These are phyloP conservation scores for Paraconiothyrium sp. DNA, from an alignment of 2,329 filamentous ascomycete species.

Conservation along the genomic window DNA sequence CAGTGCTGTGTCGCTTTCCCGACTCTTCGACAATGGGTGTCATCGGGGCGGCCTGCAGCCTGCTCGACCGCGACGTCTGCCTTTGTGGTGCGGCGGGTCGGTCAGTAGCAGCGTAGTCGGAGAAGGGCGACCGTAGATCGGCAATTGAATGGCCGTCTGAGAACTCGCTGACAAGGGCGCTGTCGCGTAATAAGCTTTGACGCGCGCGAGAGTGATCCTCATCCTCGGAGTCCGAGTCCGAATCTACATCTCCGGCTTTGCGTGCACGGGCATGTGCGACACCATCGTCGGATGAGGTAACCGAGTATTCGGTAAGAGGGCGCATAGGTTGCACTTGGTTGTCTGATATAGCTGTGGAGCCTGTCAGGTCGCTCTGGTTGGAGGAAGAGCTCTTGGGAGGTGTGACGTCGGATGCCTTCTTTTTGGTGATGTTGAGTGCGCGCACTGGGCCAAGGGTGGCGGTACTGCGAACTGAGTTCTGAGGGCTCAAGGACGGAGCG, in stretches of 20 bases:
- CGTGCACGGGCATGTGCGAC: constrained; percentile 45
- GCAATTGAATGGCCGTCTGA: constrained; percentile 44
- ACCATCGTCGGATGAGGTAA: constrained; percentile 44
- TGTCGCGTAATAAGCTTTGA: constrained; percentile 43
- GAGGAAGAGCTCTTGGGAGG: constrained; percentile 41
- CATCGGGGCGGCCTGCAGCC: constrained; percentile 45
- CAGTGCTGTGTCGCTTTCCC: constrained; percentile 47
- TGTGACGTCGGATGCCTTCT: constrained; percentile 40
- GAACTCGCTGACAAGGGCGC: constrained; percentile 44
- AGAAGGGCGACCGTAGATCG: constrained; percentile 46
- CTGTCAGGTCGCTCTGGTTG: constrained; percentile 31
- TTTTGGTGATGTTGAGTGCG: constrained; percentile 56
- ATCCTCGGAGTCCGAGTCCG: constrained; percentile 46
- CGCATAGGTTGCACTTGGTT: constrained; percentile 31
- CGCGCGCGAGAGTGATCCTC: constrained; percentile 47
- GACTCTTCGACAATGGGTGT: constrained; percentile 59
- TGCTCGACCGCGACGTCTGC: constrained; percentile 41
- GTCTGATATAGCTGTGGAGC: constrained; percentile 29
- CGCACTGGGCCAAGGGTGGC: constrained; percentile 56
- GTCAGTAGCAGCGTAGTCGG: constrained; percentile 41
- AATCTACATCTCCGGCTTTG: constrained; percentile 32
- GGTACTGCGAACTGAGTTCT: constrained; percentile 48
- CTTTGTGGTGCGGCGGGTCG: constrained; percentile 39
- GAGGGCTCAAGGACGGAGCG: constrained; percentile 39
- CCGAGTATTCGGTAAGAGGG: constrained; percentile 44